Percentiles rank a stretch among this genome's conserved stretches.
phyloP scores from a whole-genome alignment of 2,329 filamentous ascomycete genomes.

The Podosphaera xanthii region DNA sequence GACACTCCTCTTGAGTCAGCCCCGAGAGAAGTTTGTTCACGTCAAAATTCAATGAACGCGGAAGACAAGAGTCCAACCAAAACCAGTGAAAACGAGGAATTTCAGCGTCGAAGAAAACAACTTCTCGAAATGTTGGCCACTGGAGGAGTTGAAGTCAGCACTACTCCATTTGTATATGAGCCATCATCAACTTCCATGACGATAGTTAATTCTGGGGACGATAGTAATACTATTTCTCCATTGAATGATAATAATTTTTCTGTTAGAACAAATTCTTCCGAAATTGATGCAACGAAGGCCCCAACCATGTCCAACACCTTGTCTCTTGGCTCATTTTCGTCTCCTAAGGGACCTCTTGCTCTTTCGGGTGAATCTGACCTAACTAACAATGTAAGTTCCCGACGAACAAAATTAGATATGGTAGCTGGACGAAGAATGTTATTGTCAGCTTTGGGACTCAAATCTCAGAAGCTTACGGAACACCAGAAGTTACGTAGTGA shows the following conservation, averaged over 20 bases:
- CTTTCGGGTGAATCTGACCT: conserved; percentile 4
- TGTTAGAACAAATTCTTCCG: not conserved
- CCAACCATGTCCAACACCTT: conserved; percentile 1
- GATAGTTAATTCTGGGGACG: too few species aligned
- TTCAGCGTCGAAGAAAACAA: conserved; percentile 26
- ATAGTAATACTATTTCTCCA: too few species aligned
- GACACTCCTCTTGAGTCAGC: not conserved
- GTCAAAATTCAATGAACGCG: conserved; percentile 7
- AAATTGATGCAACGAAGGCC: not conserved
- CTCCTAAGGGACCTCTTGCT: conserved; percentile 2
- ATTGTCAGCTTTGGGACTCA: conserved; percentile 49
- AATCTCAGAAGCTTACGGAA: conserved; percentile 41
- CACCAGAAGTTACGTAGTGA: conserved; percentile 19
- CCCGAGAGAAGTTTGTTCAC: conserved; percentile 1
- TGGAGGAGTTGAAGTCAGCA: conserved; percentile 26
- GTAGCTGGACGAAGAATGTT: conserved; percentile 43
- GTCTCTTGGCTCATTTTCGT: not conserved
- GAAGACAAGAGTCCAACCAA: conserved; percentile 3
- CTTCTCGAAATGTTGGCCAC: conserved; percentile 27
- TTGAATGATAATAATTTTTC: too few species aligned
- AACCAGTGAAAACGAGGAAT: conserved; percentile 15
- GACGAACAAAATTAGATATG: conserved; percentile 24
- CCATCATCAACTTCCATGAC: too few species aligned
- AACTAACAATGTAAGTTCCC: conserved; percentile 1
- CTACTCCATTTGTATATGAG: too few species aligned